Evolutionary conservation across 1,139 yeast species (phyloP), one percentile per base, ranked within the genome.

Genomic region (Blastobotrys illinoisensis): DNA sequence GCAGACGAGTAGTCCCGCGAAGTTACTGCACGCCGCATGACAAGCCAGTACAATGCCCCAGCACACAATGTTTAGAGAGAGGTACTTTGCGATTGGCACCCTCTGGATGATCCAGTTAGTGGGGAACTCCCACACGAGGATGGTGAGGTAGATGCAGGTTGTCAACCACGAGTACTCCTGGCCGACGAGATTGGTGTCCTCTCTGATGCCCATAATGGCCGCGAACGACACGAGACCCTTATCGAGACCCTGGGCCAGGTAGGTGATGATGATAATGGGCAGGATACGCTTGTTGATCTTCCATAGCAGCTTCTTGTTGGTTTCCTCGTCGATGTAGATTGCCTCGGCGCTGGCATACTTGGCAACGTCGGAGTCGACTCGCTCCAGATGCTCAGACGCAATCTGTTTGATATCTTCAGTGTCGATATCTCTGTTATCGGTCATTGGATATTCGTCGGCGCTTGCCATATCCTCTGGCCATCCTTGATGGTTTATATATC

Each of bases 161-260:
- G 79, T 74, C 7, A 74, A 60, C 83, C 83, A 79, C 32, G 78
- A 69, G 60, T 77, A 79, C 56, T 76, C 71, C 51, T 70, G 70
- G n/a, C 77, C 77, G 1, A 56, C 60, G 55, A 79, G 64, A 49
- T 74, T 52, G 20, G 66, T 61, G 51, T 75, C 80, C 9, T 61
- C 63, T 44, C 61, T 63, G 24, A 79, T 59, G 16, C 79, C 79
- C 63, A 77, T 73, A 52, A 78, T 68, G 5, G 80, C 76, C 23
- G 81, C 78, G 49, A 74, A 72, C 50, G 76, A 66, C 48, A 73
- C 61, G 18, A 76, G 69, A 6, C 72, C 74, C 60, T 77, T 77
- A 60, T 77, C 81, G 81, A 85, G 79, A 56, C 79, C 82, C 67
- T 85, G 90, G 47, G 47, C 63, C 82, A 78, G 73, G 82, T 74